Evolutionary conservation across 345 rosid species (phyloP), one percentile per base, ranked within the genome.

Genomic region (Populus nigra): DNA sequence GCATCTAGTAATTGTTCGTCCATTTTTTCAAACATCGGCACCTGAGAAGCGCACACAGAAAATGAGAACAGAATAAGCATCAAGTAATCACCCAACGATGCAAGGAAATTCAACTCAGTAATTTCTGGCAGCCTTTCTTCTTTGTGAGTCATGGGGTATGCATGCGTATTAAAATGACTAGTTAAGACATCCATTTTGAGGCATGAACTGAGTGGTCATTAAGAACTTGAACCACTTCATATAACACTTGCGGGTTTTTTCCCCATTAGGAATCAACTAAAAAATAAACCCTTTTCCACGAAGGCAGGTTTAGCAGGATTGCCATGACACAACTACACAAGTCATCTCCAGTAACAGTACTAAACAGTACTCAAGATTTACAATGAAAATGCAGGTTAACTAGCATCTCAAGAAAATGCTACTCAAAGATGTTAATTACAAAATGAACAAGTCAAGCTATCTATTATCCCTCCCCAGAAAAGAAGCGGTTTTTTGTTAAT

Each of bases 1-100:
- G 96, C 97, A 84, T 93, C 98, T 73, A 93, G 79, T 73, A 92
- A 88, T 82, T 91, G 92, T 12, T 90, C 94, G 66, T 92, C 97
- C 97, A 91, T 92, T 76, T 86, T 90, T 78, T 91, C 93, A 77
- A 96, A 93, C 81, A 93, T 80, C 12, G 96, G 97, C 78, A 95
- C 98, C 99, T 95, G 27, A 65, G 47, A 73, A 7, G 39, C 55
- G 72, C 65, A 74, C 66, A 31, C 43, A 61, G 66, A 57, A 45
- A 68, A 20, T 38, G 62, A 69, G 53, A 43, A 41, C 1, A 65
- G 62, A 68, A 59, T 36, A 57, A 45, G 7, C 35, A 33, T 62
- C 53, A 31, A 62, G 20, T 22, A 35, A 17, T 23, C 3, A 59
- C 25, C 7, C 29, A n/a, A n/a, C 29, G 29, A 59, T n/a, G 63